Conservation (phyloP, 768 basidiomycete species). For the Termitomyces sp. region DNA sequence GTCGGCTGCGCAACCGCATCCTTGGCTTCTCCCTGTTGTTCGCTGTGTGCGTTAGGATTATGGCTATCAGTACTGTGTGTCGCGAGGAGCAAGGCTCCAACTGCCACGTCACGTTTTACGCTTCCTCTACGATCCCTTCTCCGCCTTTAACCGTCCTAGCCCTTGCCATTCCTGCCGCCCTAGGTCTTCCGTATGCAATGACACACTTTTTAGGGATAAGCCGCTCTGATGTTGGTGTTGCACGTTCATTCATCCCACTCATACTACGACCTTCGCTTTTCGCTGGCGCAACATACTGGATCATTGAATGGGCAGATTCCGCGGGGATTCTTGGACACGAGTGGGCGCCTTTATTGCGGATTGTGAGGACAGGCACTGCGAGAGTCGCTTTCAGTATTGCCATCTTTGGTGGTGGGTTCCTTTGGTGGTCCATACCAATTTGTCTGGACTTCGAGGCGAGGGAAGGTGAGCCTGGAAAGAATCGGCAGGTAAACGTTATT, state of each 20-base stretch:
- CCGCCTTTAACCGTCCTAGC: constrained; percentile 58
- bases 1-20: constrained; percentile 69
- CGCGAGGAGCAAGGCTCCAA: constrained; percentile 92
- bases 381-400: constrained; percentile 48
- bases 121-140: constrained; percentile 61
- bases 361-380: constrained; percentile 56
- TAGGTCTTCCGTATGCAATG: constrained; percentile 52
- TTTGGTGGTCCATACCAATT: constrained; percentile 74
- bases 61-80: constrained; percentile 81
- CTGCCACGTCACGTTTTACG: constrained; percentile 88
- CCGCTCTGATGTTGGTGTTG: constrained; percentile 70
- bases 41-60: constrained; percentile 65
- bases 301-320: constrained; percentile 76
- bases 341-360: constrained; percentile 41
- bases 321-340: constrained; percentile 37
- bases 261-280: constrained; percentile 56
- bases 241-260: constrained; percentile 54
- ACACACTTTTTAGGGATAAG: constrained; percentile 57
- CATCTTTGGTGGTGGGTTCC: constrained; percentile 44
- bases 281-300: constrained; percentile 65
- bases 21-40: constrained; percentile 66
- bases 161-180: constrained; percentile 50
- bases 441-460: constrained; percentile 60
- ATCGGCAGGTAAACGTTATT: constrained; percentile 52
- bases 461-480: constrained; percentile 20